Percentiles rank a stretch among this genome's conserved stretches.
Evolutionary conservation across 73 alveolate species (phyloP).

Genomic region (Paramecium pentaurelia): DNA sequence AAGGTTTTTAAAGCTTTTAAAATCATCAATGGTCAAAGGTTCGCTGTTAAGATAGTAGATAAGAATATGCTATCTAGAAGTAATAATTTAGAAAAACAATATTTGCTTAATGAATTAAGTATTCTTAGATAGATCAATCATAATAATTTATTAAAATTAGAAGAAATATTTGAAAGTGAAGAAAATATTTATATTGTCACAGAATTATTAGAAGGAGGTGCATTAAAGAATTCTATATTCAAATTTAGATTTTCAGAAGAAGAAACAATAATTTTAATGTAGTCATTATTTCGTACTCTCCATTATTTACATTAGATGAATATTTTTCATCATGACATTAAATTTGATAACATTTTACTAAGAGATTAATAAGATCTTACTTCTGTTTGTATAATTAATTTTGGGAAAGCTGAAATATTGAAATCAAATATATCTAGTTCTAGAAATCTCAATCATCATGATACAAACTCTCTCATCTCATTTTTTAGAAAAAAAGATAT

Average conservation of each 20-base stretch:
- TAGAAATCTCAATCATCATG: background rate
- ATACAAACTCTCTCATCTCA: background rate
- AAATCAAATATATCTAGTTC: background rate
- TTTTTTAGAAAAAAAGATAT: background rate
- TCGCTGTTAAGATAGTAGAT: background rate
- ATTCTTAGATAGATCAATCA: background rate
- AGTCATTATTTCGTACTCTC: background rate
- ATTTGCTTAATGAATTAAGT: background rate
- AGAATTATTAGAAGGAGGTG: conserved; percentile 5
- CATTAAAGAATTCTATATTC: background rate
- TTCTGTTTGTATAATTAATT: background rate
- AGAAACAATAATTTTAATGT: background rate
- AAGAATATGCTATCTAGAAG: background rate
- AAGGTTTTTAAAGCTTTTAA: background rate
- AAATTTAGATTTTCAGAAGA: background rate
- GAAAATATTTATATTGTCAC: background rate
- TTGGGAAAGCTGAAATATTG: background rate
- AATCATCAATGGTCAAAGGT: background rate
- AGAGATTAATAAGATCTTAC: background rate
- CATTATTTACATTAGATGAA: background rate
- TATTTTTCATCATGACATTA: background rate
- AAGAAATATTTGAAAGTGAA: background rate
- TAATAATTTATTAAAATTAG: background rate
- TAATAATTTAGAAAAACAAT: background rate
- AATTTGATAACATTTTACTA: background rate